Evolutionary conservation across 495 filamentous ascomycete species (phyloP), one percentile per base, ranked within the genome.

Genomic region (Bryoglossum gracile): DNA sequence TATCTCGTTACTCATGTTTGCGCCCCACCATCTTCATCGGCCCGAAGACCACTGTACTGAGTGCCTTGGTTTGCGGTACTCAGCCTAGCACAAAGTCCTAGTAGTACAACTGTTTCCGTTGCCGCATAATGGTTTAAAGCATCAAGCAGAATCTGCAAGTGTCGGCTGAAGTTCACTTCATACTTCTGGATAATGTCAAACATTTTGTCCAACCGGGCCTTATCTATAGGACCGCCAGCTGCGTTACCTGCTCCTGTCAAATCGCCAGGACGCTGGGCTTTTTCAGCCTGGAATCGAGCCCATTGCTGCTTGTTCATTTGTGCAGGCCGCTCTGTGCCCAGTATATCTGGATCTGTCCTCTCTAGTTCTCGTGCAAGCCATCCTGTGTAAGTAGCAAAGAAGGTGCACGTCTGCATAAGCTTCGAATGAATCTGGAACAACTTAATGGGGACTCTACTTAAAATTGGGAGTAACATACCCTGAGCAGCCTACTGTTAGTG

Each of bases 111-210:
- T 54, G 92, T 97, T 68, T 98, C 92, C 2, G 92, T 98, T 0
- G 90, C 91, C 1, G 92, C 92, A 55, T 94, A 94, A 64, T 97
- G 95, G 55, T 97, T 95, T 57, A 98, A 67, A 39, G 87, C 87
- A 65, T 96, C 91, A 41, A 96, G 74, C 53, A 98, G 63, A 54
- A 97, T 92, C 66, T 89, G 87, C 56, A 98, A 65, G 66, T 96
- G 90, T 30, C 87, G 72, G 46, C 81, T 83, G 64, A 98, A 98
- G 63, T 95, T 90, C 53, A 82, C 79, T 62, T 97, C 92, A 67
- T 92, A 96, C 66, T 88, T 83, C 49, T 78, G 74, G 41, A 98
- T 75, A 33, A 86, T 83, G 33, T 95, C 89, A 36, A 85, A 81
- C 25, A 97, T 77, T 57, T 91, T 90, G 32, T 74, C 77, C 19